Conservation (phyloP, 2,329 filamentous ascomycete species). For the Microascus cirrosus region DNA sequence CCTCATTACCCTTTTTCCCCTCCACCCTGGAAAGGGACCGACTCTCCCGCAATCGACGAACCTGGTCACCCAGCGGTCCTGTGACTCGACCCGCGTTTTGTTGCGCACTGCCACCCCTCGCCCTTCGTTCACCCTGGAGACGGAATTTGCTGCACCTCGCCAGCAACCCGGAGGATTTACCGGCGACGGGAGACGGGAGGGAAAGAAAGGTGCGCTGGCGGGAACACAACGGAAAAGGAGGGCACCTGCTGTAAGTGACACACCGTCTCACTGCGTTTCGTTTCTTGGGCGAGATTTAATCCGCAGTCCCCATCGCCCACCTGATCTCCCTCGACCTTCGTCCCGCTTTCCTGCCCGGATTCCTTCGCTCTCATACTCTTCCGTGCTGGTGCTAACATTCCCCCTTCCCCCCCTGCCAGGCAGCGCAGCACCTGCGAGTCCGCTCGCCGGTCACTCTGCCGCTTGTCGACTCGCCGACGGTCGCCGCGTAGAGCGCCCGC, state of each 20-base stretch:
- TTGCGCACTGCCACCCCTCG: not conserved
- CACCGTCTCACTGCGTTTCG: not conserved
- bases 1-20: not conserved
- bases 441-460: not conserved
- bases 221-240: not conserved
- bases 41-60: not conserved
- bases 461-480: not conserved
- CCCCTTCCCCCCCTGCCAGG: not conserved
- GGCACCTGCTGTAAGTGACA: not conserved
- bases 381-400: not conserved
- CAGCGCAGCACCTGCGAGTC: not conserved
- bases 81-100: not conserved
- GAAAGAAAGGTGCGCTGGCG: not conserved
- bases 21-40: not conserved
- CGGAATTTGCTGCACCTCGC: not conserved
- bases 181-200: not conserved
- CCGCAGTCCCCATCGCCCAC: not conserved
- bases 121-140: not conserved
- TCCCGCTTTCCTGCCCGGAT: not conserved
- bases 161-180: not conserved
- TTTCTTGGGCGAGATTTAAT: not conserved
- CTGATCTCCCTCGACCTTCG: not conserved
- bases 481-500: not conserved
- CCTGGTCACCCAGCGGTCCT: not conserved
- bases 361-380: not conserved